Evolutionary conservation across 2,329 filamentous ascomycete genomes (phyloP).

Genomic region (Diaporthe velutina): DNA sequence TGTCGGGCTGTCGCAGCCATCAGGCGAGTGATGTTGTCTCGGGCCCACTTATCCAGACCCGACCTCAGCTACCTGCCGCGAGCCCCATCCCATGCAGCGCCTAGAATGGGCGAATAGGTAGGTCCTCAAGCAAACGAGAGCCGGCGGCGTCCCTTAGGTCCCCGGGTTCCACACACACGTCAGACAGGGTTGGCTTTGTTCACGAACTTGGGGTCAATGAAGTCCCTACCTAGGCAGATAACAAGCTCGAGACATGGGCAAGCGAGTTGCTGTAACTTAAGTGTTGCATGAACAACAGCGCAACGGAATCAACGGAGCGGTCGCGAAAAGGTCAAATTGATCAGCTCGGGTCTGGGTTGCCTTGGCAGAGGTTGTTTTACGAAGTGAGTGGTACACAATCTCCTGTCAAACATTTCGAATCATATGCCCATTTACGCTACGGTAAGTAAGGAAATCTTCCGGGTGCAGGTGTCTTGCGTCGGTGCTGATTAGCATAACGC

Average conservation of each 20-base stretch:
- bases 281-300: background rate
- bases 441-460: background rate
- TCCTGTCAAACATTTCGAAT: background rate
- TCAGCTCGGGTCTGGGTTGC: background rate
- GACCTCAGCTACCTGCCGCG: background rate
- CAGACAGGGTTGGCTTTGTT: background rate
- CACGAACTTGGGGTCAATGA: background rate
- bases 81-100: background rate
- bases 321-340: background rate
- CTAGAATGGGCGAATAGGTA: background rate
- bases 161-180: background rate
- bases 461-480: background rate
- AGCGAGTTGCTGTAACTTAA: background rate
- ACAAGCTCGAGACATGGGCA: background rate
- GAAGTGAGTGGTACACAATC: background rate
- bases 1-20: background rate
- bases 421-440: background rate
- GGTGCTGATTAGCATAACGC: background rate
- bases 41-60: background rate
- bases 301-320: background rate
- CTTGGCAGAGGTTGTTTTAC: background rate
- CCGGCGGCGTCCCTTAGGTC: background rate
- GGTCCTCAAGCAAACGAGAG: background rate
- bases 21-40: background rate
- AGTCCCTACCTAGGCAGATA: background rate